Evolutionary conservation across 495 filamentous ascomycete genomes (phyloP), one percentile per base, ranked within the genome.

Genomic region (Platismatia glauca): DNA sequence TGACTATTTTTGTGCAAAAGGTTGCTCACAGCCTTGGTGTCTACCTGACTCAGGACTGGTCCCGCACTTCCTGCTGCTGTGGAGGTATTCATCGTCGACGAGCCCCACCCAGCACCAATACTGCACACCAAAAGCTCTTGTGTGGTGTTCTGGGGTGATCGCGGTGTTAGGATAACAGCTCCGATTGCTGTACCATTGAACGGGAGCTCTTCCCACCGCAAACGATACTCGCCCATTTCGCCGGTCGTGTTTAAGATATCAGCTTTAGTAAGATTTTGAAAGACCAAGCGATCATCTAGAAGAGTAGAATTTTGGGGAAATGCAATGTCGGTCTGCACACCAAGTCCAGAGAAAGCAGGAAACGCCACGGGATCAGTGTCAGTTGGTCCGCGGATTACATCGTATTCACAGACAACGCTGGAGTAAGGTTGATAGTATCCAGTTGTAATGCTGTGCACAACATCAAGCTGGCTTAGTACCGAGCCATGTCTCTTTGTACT

Each of bases 111-210:
- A 53, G 64, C 59, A 41, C 38, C 60, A 4, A 66, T 6, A 24
- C 41, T 62, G 20, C 64, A 66, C 29, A 63, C 15, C 6, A 66
- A 16, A 0, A 66, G 53, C 13, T 43, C 55, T 8, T 62, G 59
- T 22, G 59, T 37, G 20, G 38, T 24, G 18, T 48, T 66, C 4
- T 1, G 43, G 9, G 41, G 12, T 12, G 37, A 6, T 18, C 37
- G 39, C 20, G 64, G 60, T 11, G 43, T 35, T 24, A 66, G 16
- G 15, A 66, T 37, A 15, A 63, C 60, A 0, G 60, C 60, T 27
- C 64, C 60, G 18, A 63, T 66, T 2, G 60, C 24, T 3, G 55
- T 41, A 18, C 64, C 64, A 38, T 62, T 53, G 60, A 66, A 66
- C 7, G 55, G 56, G 18, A 66, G 39, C 16, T 59, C 60, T 9